Evolutionary conservation across 2,329 filamentous ascomycete species (phyloP).

Genomic region (Trichophyton equinum): DNA sequence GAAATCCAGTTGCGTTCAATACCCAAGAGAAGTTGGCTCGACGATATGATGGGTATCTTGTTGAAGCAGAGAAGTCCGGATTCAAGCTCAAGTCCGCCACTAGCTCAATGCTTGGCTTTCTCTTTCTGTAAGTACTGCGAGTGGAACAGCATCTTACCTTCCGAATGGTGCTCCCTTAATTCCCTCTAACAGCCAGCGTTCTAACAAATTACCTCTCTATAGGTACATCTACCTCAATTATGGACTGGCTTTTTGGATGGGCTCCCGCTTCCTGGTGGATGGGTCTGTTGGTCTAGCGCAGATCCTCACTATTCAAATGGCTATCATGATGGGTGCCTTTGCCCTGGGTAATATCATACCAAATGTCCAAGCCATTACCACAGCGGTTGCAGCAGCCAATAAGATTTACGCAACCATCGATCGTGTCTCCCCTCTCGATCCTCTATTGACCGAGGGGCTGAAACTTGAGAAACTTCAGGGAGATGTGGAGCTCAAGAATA

Average conservation of each 20-base stretch:
- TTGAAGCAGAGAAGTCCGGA: background rate
- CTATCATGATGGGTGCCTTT: conserved; percentile 74
- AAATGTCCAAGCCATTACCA: conserved; percentile 63
- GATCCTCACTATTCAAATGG: conserved; percentile 64
- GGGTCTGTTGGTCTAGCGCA: conserved; percentile 48
- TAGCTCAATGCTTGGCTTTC: background rate
- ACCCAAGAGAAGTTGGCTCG: background rate
- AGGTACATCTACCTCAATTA: background rate
- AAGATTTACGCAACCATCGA: conserved; percentile 84
- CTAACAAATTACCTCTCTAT: background rate
- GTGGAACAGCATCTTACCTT: background rate
- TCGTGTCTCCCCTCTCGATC: conserved; percentile 61
- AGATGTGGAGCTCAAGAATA: conserved; percentile 55
- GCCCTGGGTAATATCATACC: conserved; percentile 67
- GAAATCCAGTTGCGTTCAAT: background rate
- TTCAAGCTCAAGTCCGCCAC: background rate
- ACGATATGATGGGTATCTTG: background rate
- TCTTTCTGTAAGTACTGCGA: background rate
- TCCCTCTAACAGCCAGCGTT: background rate
- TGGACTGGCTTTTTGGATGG: conserved; percentile 51
- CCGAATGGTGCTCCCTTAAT: background rate
- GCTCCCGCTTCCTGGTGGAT: conserved; percentile 52
- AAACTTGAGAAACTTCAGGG: conserved; percentile 56
- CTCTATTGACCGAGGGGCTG: conserved; percentile 49
- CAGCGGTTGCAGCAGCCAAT: conserved; percentile 57